Evolutionary conservation across 805 yeast species (phyloP).

Genomic region (Wickerhamomyces mucosus): DNA sequence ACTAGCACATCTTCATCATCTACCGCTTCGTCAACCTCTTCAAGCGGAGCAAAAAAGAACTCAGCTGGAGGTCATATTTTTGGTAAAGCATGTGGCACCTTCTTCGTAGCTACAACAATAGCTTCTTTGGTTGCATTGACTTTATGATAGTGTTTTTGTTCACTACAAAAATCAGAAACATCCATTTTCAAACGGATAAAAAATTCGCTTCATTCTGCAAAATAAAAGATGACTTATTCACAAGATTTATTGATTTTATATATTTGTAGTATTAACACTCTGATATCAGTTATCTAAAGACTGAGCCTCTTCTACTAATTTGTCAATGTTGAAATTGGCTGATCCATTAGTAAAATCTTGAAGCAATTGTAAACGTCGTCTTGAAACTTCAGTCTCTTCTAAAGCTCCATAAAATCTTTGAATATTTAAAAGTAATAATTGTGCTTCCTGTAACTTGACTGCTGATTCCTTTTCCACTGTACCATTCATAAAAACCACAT

Average conservation of each 20-base stretch:
- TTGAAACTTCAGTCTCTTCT: slow-evolving; percentile 30
- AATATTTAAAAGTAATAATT: slow-evolving; percentile 60
- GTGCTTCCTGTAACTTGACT: slow-evolving; percentile 66
- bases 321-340: slow-evolving; percentile 53
- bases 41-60: slow-evolving; percentile 2
- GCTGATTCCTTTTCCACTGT: slow-evolving; percentile 63
- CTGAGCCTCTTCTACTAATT: slow-evolving; percentile 63
- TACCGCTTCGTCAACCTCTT: slow-evolving; percentile 1
- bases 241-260: no score
- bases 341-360: slow-evolving; percentile 64
- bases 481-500: slow-evolving; percentile 78
- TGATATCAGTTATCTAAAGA: slow-evolving; percentile 40
- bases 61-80: background rate
- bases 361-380: slow-evolving; percentile 48
- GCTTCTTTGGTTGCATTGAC: no score
- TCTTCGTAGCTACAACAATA: no score
- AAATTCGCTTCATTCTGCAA: no score
- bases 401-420: slow-evolving; percentile 80
- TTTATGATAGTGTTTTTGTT: no score
- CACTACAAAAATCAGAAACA: no score
- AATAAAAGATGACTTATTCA: no score
- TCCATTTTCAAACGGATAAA: no score
- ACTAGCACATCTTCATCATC: slow-evolving; percentile 3
- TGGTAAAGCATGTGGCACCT: no score
- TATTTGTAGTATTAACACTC: background rate